Evolutionary conservation across 768 basidiomycete genomes (phyloP), one percentile per base, ranked within the genome.

Genomic region (Chalciporus sphaerocephalus): DNA sequence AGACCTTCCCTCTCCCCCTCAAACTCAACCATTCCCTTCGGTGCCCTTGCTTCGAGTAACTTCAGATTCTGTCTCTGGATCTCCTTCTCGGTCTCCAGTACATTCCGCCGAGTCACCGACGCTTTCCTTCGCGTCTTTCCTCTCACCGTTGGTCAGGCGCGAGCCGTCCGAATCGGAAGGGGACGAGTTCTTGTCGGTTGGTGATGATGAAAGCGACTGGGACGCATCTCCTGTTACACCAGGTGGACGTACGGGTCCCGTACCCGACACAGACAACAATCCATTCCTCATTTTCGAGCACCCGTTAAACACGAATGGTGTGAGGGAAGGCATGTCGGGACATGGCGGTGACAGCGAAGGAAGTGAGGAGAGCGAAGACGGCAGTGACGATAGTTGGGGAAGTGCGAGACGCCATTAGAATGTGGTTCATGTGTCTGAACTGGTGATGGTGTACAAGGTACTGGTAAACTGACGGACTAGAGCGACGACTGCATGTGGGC

Each of bases 121-220:
- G 0, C 45, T 46, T 15, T 64, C 61, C 0, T 56, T 43, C 22
- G 52, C 42, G 12, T 63, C 61, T 0, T 62, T 62, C 42, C 48
- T 61, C 3, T 64, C 61, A 2, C 61, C 59, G 20, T 37, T 53
- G 35, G 15, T 51, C 13, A 58, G 52, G 24, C 52, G 52, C 15
- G 20, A 38, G 0, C 40, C 32, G 5, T 58, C 61, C 17, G 57
- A 51, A 36, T 61, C 59, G 2, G 58, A 61, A 20, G 45, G 35
- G 10, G 59, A 53, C 17, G 61, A 62, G 28, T 62, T 63, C 10
- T 6, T 61, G 44, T 61, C 61, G 34, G 36, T 60, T 27, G 58
- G 47, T 1, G 50, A 59, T 2, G 51, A 46, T 11, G 51, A 53
- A 1, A 58, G 52, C 27, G 54, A 54, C 6, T 56, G 52, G 52